phyloP scores from a whole-genome alignment of 371 early-diverging fungal genomes.

The Syncephalastrum racemosum region DNA sequence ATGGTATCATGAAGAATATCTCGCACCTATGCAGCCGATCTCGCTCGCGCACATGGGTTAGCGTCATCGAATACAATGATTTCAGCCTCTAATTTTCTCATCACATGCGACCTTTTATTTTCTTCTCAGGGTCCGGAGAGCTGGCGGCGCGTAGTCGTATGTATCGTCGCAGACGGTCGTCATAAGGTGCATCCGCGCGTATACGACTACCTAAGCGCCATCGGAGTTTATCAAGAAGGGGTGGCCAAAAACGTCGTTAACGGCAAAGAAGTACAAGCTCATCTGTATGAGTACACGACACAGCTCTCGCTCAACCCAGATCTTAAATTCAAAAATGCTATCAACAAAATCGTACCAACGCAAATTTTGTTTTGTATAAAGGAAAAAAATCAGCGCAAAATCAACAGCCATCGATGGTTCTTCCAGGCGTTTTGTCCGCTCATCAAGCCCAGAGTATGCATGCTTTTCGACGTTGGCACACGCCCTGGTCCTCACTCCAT shows the following conservation, averaged over 20 bases:
- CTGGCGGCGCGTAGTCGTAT: conserved; percentile 91
- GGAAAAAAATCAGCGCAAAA: conserved; percentile 85
- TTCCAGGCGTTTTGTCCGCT: conserved; percentile 91
- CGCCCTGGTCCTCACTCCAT: conserved; percentile 81
- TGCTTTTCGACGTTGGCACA: conserved; percentile 93
- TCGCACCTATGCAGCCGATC: conserved; percentile 74
- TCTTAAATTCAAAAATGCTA: conserved; percentile 64
- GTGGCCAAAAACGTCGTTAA: conserved; percentile 71
- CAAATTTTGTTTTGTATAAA: conserved; percentile 92
- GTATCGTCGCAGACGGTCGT: conserved; percentile 82
- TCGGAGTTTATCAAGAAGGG: conserved; percentile 93
- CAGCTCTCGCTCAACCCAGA: conserved; percentile 74
- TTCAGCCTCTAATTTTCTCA: conserved; percentile 1
- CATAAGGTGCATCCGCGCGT: conserved; percentile 73
- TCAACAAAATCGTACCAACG: conserved; percentile 79
- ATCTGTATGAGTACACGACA: conserved; percentile 92
- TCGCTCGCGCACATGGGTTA: conserved; percentile 58
- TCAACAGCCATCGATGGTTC: conserved; percentile 98
- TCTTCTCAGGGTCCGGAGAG: conserved; percentile 76
- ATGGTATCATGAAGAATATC: conserved; percentile 87
- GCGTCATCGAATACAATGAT: not conserved
- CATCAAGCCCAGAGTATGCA: conserved; percentile 83
- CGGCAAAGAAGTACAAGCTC: conserved; percentile 65
- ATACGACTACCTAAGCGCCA: conserved; percentile 77
- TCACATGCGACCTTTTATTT: conserved; percentile 10